Conservation (phyloP, 2,329 filamentous ascomycete genomes). For the Stylonectria norvegica region DNA sequence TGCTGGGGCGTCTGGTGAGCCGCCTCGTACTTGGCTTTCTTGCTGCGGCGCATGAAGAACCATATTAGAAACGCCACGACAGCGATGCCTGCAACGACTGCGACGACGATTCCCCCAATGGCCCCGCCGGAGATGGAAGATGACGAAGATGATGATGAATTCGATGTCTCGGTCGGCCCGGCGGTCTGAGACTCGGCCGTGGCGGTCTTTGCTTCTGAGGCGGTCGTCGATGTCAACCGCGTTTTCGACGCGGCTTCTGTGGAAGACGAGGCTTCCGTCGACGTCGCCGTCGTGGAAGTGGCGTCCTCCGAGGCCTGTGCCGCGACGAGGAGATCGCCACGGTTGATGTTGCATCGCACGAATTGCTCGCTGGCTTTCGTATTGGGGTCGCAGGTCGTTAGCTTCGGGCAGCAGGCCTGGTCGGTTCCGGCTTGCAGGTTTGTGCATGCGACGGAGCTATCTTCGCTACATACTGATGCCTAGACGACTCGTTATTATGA, state of each 20-base stretch:
- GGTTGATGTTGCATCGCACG: slow-evolving; percentile 17
- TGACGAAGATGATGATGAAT: no score
- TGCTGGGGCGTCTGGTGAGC: slow-evolving; percentile 3
- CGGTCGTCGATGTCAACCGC: neutral
- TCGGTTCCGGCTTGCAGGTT: slow-evolving; percentile 6
- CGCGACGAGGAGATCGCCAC: slow-evolving; percentile 11
- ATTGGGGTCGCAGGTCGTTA: slow-evolving; percentile 15
- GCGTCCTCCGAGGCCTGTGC: slow-evolving; percentile 1
- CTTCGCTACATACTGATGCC: slow-evolving; percentile 14
- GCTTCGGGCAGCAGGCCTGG: slow-evolving; percentile 12
- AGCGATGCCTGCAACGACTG: slow-evolving; percentile 1
- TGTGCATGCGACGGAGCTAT: slow-evolving; percentile 10
- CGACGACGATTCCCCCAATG: slow-evolving; percentile 9
- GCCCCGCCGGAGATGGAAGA: slow-evolving; percentile 3
- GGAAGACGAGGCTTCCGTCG: slow-evolving; percentile 2
- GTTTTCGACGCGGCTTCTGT: neutral
- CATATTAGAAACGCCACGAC: slow-evolving; percentile 2
- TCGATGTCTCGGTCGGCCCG: neutral
- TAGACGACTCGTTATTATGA: no score
- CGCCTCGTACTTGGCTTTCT: slow-evolving; percentile 2
- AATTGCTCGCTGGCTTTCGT: slow-evolving; percentile 4
- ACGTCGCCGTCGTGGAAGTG: slow-evolving; percentile 3
- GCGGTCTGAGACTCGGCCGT: neutral
- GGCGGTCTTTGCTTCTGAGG: neutral
- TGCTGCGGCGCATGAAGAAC: slow-evolving; percentile 6